Evolutionary conservation across 2,329 filamentous ascomycete species (phyloP).

Genomic region (Emergomyces africanus): DNA sequence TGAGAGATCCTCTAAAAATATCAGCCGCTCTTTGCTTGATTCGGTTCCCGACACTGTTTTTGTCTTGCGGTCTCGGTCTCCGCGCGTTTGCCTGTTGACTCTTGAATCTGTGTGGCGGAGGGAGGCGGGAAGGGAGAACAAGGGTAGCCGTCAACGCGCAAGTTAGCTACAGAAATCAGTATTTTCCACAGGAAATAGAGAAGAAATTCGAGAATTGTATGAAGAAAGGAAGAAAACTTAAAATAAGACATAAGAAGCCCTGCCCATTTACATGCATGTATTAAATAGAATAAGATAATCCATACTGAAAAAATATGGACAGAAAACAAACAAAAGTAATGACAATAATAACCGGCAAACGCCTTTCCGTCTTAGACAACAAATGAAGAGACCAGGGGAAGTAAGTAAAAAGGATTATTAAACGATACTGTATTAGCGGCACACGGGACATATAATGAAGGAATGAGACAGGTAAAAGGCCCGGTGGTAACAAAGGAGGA

Average conservation of each 20-base stretch:
- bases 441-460: neutral
- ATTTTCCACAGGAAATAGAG: neutral
- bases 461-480: too few relatives aligned
- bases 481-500: neutral
- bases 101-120: neutral
- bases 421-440: neutral
- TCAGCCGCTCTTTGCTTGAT: neutral
- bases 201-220: neutral
- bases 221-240: neutral
- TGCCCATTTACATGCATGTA: neutral
- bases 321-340: neutral
- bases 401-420: neutral
- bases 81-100: neutral
- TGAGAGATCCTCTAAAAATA: neutral
- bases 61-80: too few relatives aligned
- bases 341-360: neutral
- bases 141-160: too few relatives aligned
- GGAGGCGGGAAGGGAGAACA: neutral
- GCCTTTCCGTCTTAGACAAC: conserved; percentile 4
- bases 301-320: neutral
- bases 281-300: conserved; percentile 1
- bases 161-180: neutral
- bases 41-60: neutral
- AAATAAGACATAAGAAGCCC: neutral
- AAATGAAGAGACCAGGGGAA: neutral